Percentiles rank a stretch among this genome's conserved stretches.
These are phyloP conservation scores for Nemophila menziesii DNA, from an alignment of 257 asterid genomes.

Conservation along the genomic window DNA sequence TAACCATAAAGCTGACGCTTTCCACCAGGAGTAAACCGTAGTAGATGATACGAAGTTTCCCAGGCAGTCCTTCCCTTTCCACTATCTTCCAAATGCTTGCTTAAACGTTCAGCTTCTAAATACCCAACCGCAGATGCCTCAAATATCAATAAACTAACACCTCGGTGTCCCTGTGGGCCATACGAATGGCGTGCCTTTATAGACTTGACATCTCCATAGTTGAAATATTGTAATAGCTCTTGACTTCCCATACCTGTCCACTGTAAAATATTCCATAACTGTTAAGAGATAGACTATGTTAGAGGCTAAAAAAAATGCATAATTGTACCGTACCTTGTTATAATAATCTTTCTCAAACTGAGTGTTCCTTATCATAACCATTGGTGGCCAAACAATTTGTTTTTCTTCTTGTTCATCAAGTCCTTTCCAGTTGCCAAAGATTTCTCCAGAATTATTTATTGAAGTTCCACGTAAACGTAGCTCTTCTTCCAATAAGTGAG, in stretches of 20 bases:
- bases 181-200: constrained; percentile 28
- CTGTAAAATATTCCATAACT: constrained; percentile 6
- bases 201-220: constrained; percentile 17
- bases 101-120: constrained; percentile 28
- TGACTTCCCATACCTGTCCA: constrained; percentile 42
- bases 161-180: constrained; percentile 44
- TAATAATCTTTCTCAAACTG: constrained; percentile 23
- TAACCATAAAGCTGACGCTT: constrained; percentile 27
- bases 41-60: constrained; percentile 13
- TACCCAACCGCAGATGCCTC: constrained; percentile 35
- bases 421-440: constrained; percentile 24
- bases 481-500: constrained; percentile 32
- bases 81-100: constrained; percentile 17
- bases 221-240: constrained; percentile 30
- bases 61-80: constrained; percentile 27
- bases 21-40: constrained; percentile 20
- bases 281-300: background rate
- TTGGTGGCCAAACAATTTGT: constrained; percentile 39
- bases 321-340: constrained; percentile 23
- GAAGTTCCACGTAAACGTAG: constrained; percentile 24
- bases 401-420: constrained; percentile 12
- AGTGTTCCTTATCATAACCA: constrained; percentile 32
- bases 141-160: constrained; percentile 33
- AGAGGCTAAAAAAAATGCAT: background rate
- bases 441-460: constrained; percentile 20